phyloP scores from a whole-genome alignment of 805 yeast genomes.

The Kodamaea laetipori region DNA sequence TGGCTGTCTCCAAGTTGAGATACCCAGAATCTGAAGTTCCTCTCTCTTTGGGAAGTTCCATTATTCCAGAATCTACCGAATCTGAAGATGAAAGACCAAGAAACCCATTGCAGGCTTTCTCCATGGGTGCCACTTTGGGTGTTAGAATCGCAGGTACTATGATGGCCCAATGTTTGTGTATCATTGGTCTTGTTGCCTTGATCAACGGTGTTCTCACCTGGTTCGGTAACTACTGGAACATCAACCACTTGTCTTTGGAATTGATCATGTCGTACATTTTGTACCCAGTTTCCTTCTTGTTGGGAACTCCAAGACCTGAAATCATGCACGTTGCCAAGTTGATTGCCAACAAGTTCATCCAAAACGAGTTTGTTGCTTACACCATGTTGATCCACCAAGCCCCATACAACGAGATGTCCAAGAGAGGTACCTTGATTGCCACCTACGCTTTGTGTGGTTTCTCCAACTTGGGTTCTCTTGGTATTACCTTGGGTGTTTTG shows the following conservation, averaged over 20 bases:
- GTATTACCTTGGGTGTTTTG: conserved; percentile 62
- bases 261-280: conserved; percentile 58
- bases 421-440: conserved; percentile 56
- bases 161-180: conserved; percentile 60
- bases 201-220: conserved; percentile 57
- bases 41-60: conserved; percentile 49
- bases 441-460: conserved; percentile 66
- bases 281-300: conserved; percentile 60
- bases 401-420: conserved; percentile 49
- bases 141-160: conserved; percentile 57
- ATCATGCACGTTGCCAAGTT: conserved; percentile 52
- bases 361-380: conserved; percentile 63
- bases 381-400: conserved; percentile 40
- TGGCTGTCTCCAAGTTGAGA: conserved; percentile 61
- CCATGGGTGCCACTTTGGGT: conserved; percentile 61
- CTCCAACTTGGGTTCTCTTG: conserved; percentile 62
- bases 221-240: conserved; percentile 67
- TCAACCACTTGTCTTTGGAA: conserved; percentile 51
- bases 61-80: conserved; percentile 44
- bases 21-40: conserved; percentile 61
- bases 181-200: conserved; percentile 59
- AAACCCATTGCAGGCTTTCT: conserved; percentile 59
- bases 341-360: conserved; percentile 58
- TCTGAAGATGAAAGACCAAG: conserved; percentile 37
- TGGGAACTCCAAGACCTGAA: conserved; percentile 58